Percentiles rank a stretch among this genome's conserved stretches.
phyloP scores from a whole-genome alignment of 2,329 filamentous ascomycete species.

The Aspergillus clavatus region DNA sequence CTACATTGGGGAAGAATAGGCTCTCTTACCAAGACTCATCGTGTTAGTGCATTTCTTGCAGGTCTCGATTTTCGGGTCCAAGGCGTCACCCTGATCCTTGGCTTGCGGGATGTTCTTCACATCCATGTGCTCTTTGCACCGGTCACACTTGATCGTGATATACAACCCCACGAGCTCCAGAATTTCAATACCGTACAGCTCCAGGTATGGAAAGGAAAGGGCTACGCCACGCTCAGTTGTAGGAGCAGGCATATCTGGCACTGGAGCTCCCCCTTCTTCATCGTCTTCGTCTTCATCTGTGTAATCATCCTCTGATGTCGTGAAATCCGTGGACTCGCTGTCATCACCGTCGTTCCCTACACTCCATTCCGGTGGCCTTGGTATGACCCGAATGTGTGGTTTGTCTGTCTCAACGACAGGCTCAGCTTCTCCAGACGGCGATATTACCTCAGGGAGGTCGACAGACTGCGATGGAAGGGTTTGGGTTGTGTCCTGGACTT shows the following conservation, averaged over 20 bases:
- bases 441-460: slow-evolving; percentile 12
- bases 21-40: slow-evolving; percentile 41
- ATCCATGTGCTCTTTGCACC: slow-evolving; percentile 71
- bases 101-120: slow-evolving; percentile 61
- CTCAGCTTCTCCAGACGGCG: slow-evolving; percentile 12
- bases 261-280: slow-evolving; percentile 35
- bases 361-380: slow-evolving; percentile 72
- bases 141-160: slow-evolving; percentile 69
- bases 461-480: slow-evolving; percentile 6
- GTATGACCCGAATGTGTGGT: slow-evolving; percentile 65
- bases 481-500: slow-evolving; percentile 12
- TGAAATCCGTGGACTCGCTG: slow-evolving; percentile 39
- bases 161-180: slow-evolving; percentile 64
- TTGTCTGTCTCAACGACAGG: slow-evolving; percentile 36
- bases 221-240: slow-evolving; percentile 65
- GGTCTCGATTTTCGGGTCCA: slow-evolving; percentile 42
- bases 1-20: too few species aligned
- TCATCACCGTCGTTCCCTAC: slow-evolving; percentile 31
- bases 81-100: slow-evolving; percentile 35
- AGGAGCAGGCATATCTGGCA: slow-evolving; percentile 33
- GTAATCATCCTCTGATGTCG: slow-evolving; percentile 41
- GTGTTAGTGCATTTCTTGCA: slow-evolving; percentile 54
- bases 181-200: slow-evolving; percentile 72
- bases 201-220: slow-evolving; percentile 71
- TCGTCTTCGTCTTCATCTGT: slow-evolving; percentile 43